Evolutionary conservation across 106 monocot genomes (phyloP), one percentile per base, ranked within the genome.

Genomic region (Cymbidium sinense): DNA sequence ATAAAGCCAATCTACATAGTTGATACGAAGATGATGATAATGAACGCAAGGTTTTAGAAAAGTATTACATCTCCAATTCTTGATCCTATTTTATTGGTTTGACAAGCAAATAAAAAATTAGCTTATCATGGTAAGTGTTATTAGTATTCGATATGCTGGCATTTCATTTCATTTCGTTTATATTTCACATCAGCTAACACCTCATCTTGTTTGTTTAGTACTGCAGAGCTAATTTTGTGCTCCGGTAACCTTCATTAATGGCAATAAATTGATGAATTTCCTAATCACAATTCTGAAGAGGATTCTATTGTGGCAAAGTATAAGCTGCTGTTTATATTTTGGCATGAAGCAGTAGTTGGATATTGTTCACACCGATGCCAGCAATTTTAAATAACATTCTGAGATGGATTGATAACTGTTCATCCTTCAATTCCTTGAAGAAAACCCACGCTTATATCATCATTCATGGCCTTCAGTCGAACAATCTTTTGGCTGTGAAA

Each of bases 401-500:
- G 30, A 76, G 61, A 50, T 65, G 71, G 62, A 81, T 84, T 44
- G 75, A 76, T 51, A 81, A 33, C 64, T 87, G 84, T 30, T 72
- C 62, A 44, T 78, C 83, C 41, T 76, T 84, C 71, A 70, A 64
- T 64, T 71, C 39, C 18, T 79, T 87, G 30, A 78, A 84, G 78
- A 78, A 87, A 81, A 34, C 52, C 29, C 87, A 84, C 76, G 81
- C 87, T 79, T 78, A 65, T n/a, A 50, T 76, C 6, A 39, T 84
- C 35, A 44, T 81, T 43, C 70, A 73, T 37, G 83, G 81, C 9
- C 33, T 84, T 12, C 43, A 33, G 31, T 58, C 41, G 5, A 70
- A 84, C 17, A 88, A 88, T 34, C 86, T 78, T 76, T 64, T 86
- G 36, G 82, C 85, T 41, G 85, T 88, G 33, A 85, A 86, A n/a